Percentiles rank a stretch among this genome's conserved stretches.
Evolutionary conservation across 192 early-diverging fungal species (phyloP).

Genomic region (Diversispora epigaea): DNA sequence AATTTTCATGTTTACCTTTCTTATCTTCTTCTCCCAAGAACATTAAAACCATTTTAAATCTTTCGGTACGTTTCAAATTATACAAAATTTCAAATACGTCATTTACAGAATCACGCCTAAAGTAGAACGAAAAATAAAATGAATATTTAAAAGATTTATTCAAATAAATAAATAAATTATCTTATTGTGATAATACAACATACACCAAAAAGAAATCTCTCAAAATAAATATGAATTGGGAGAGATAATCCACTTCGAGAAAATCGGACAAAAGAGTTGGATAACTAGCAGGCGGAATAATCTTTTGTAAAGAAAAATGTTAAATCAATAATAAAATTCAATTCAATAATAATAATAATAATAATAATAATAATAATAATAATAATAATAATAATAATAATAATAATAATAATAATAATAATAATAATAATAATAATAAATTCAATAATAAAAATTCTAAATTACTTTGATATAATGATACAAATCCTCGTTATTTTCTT

Average conservation of each 20-base stretch:
- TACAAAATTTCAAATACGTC: slow-evolving; percentile 12
- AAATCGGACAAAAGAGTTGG: slow-evolving; percentile 46
- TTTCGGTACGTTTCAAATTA: neutral
- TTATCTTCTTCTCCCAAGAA: slow-evolving; percentile 12
- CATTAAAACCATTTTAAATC: neutral
- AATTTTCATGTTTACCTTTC: neutral
- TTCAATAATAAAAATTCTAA: neutral
- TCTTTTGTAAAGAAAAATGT: slow-evolving; percentile 29
- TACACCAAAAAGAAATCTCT: slow-evolving; percentile 40
- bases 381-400: no score
- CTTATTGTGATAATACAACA: neutral
- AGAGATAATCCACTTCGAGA: slow-evolving; percentile 52
- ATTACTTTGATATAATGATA: slow-evolving; percentile 66
- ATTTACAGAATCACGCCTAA: slow-evolving; percentile 8
- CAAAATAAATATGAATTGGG: slow-evolving; percentile 45
- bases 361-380: neutral
- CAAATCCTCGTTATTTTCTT: slow-evolving; percentile 44
- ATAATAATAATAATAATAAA: neutral
- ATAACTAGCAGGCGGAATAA: slow-evolving; percentile 43
- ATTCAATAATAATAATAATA: no score
- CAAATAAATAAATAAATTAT: neutral
- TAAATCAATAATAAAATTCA: neutral
- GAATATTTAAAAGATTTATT: neutral
- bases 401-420: no score
- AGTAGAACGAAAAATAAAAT: neutral